Evolutionary conservation across 1,139 yeast genomes (phyloP), one percentile per base, ranked within the genome.

Genomic region (Wickerhamomyces sp.): DNA sequence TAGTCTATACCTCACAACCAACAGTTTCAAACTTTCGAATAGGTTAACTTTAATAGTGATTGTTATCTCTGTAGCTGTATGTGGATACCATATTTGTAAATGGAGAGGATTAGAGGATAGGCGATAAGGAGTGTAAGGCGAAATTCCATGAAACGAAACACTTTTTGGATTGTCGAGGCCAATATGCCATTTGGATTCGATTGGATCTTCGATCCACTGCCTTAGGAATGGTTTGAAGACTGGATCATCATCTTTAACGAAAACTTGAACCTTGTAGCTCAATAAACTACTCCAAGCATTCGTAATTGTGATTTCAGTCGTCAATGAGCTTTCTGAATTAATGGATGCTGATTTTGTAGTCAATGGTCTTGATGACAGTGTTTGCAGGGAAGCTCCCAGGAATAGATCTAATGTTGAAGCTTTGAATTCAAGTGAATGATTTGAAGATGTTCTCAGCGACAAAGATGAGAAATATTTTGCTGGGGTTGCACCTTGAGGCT

Each of bases 141-240:
- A 81, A 22, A 81, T 71, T n/a, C 87, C 86, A 56, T 86, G 94
- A 55, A 81, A 67, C 66, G 33, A 77, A 55, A 49, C 65, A 61
- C 28, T 71, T 50, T 30, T 59, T 33, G 59, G 51, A 9, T 64
- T 56, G 5, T 64, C 59, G 2, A 76, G 51, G 39, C 78, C 68
- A 7, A 81, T 60, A 51, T 79, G 83, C 86, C 92, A 87, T 59
- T 87, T 88, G 0, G 86, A 73, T 58, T 89, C 96, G 50, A 65
- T 72, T 3, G 86, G 86, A 31, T 77, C 79, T n/a, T 69, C 65
- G 3, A 78, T 66, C 63, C 75, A 73, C 59, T 88, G 96, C 40
- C 88, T 70, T 4, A 85, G 59, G 28, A 87, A 67, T 0, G 95
- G 83, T n/a, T 73, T 61, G 50, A 81, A 80, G 14, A 62, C 46